phyloP scores from a whole-genome alignment of 2,329 filamentous ascomycete species.

The Fusarium chuoi region DNA sequence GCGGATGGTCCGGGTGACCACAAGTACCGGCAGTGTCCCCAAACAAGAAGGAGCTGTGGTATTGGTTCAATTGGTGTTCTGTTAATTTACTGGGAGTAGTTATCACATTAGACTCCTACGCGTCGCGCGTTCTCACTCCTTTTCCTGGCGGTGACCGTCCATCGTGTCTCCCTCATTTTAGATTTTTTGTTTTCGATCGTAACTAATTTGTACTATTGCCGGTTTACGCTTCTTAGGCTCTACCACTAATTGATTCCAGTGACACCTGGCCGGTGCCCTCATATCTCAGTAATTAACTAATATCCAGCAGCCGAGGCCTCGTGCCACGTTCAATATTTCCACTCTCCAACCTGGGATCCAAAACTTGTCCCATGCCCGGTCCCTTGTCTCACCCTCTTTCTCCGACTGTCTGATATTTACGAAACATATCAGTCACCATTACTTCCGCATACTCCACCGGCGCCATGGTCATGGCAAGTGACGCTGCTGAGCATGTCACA shows the following conservation, averaged over 20 bases:
- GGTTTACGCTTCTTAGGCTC: conserved; percentile 13
- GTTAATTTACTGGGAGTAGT: neutral
- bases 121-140: conserved; percentile 11
- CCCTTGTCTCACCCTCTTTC: neutral
- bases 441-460: conserved; percentile 22
- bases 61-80: conserved; percentile 2
- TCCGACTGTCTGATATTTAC: neutral
- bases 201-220: neutral
- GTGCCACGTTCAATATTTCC: conserved; percentile 12
- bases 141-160: neutral
- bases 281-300: conserved; percentile 33
- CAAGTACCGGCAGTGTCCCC: conserved; percentile 11
- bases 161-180: neutral
- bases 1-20: conserved; percentile 8
- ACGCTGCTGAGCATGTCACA: conserved; percentile 30
- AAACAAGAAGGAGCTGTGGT: conserved; percentile 20
- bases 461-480: conserved; percentile 38
- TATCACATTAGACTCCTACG: conserved; percentile 6
- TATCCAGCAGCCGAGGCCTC: conserved; percentile 26
- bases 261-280: conserved; percentile 6
- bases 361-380: neutral
- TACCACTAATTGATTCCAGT: conserved; percentile 23
- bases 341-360: neutral
- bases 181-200: neutral
- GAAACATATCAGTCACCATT: conserved; percentile 16